Evolutionary conservation across 441 rosid species (phyloP).

Genomic region (Corymbia citriodora): DNA sequence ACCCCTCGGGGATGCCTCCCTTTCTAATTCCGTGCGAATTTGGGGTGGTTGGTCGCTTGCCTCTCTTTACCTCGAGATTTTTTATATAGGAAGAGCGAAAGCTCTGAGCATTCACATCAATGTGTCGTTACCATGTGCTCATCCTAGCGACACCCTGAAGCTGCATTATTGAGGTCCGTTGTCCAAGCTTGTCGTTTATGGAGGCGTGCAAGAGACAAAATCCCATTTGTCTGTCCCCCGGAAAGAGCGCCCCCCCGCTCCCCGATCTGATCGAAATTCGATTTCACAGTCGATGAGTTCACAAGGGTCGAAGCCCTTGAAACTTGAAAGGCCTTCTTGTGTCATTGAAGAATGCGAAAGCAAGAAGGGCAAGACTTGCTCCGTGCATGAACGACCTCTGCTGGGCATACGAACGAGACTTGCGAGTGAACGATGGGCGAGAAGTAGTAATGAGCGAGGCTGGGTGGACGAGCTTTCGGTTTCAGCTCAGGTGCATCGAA

Average conservation of each 20-base stretch:
- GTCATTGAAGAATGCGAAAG: not conserved
- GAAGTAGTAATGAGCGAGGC: not conserved
- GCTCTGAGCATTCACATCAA: not conserved
- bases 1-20: constrained; percentile 24
- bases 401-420: not conserved
- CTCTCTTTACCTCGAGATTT: not conserved
- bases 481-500: constrained; percentile 29
- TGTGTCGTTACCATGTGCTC: not conserved
- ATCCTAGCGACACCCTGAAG: not conserved
- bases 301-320: not conserved
- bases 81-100: not conserved
- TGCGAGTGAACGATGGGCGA: not conserved
- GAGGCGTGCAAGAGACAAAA: not conserved
- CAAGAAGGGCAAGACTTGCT: not conserved
- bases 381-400: not conserved
- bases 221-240: not conserved
- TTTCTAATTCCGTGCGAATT: not conserved
- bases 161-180: not conserved
- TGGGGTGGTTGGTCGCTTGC: not conserved
- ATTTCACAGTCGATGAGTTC: not conserved
- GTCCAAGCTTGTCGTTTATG: not conserved
- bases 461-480: constrained; percentile 27
- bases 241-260: not conserved
- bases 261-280: not conserved
- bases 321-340: not conserved